Conservation (phyloP, 331 rosid genomes). For the Pyracantha coccinea region DNA sequence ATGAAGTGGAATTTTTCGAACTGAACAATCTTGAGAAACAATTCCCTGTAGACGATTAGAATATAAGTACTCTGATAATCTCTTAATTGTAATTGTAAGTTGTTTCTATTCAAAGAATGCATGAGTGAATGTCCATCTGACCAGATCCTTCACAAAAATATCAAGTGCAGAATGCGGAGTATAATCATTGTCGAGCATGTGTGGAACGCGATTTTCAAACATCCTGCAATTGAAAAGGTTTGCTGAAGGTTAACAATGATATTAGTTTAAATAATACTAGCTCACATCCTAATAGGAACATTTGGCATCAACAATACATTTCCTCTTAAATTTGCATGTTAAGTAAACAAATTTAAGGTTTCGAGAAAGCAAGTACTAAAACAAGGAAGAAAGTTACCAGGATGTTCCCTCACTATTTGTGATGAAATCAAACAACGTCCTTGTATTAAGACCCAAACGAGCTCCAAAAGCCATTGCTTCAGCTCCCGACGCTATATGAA, state of each 20-base stretch:
- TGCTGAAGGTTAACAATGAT: background rate
- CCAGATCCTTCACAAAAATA: conserved; percentile 96
- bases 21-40: conserved; percentile 74
- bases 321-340: background rate
- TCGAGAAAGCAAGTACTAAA: background rate
- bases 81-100: conserved; percentile 6
- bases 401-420: conserved; percentile 77
- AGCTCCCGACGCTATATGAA: conserved; percentile 91
- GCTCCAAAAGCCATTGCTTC: conserved; percentile 98
- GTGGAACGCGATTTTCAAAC: conserved; percentile 94
- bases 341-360: background rate
- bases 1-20: conserved; percentile 72
- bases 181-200: conserved; percentile 89
- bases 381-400: conserved; percentile 43
- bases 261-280: background rate
- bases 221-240: conserved; percentile 45
- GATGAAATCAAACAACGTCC: conserved; percentile 62
- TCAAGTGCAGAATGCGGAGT: conserved; percentile 92
- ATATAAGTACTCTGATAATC: conserved; percentile 6
- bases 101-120: conserved; percentile 12
- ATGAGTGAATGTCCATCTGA: conserved; percentile 23
- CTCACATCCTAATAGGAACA: background rate
- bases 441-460: conserved; percentile 75
- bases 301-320: background rate
- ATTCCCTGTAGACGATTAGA: conserved; percentile 58